Base-by-base conservation (phyloP, 179 eudicot genomes). In the Beta macrorhiza region DNA sequence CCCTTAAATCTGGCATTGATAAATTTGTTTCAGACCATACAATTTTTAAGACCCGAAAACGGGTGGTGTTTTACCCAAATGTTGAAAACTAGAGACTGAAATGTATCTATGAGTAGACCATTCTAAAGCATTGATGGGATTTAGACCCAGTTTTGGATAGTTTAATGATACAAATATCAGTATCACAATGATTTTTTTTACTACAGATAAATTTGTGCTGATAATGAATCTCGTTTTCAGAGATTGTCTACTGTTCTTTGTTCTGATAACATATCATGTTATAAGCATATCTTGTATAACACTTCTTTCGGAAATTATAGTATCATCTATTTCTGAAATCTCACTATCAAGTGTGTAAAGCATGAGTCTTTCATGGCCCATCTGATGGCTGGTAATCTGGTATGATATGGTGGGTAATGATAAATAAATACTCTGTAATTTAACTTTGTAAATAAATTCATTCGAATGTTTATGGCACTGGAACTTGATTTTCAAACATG, bases 111-210 rank as follows among this genome's bases (percentile, higher is more conserved):
- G 29, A 22, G 74, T 53, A 42, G 37, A 79, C 62, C 12, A 8
- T 11, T 6, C 62, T 67, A 37, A 47, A 65, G 73, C 29, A 75
- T 75, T 80, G 45, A 78, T 84, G 87, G 82, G 82, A 51, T 81
- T 79, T 52, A 67, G 79, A 49, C 52, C 78, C 67, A 75, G 29
- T 56, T 75, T 75, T 75, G 65, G 52, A 75, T 25, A 75, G 78
- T 75, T 55, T 6, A 14, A 37, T 57, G 67, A 58, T 64, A 57
- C 37, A 57, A 15, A 32, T 1, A 32, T 32, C 37, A 32, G 37
- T 2, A 32, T 32, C 64, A 16, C 65, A 17, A 32, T 16, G 78
- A 51, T 57, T 56, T 56, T 56, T 1, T 37, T 75, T 42, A 42
- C 52, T 17, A 17, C 5, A 44, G 52, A 19, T 69, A 5, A 10